A percentile compares a stretch with the other conserved stretches of the same genome.
Evolutionary conservation across 345 rosid genomes (phyloP).

Genomic region (Salix dunnii): DNA sequence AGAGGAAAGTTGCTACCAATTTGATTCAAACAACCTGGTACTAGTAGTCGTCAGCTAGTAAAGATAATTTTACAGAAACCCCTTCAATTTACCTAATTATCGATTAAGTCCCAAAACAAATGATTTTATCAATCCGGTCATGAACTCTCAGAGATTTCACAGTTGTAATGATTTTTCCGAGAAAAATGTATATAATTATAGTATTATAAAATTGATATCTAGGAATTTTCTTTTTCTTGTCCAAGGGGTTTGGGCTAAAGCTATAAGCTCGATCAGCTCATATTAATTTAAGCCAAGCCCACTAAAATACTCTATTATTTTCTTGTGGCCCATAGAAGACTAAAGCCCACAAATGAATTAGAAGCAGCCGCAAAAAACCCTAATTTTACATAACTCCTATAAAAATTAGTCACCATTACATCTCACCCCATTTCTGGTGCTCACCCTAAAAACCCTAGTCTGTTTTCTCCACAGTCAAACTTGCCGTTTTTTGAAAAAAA

Average conservation of each 20-base stretch:
- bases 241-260: neutral
- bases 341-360: neutral
- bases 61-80: too few relatives aligned
- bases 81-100: too few relatives aligned
- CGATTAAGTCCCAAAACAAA: too few relatives aligned
- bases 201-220: neutral
- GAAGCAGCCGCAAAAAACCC: neutral
- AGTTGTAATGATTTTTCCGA: neutral
- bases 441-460: neutral
- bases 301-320: neutral
- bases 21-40: too few relatives aligned
- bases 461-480: neutral
- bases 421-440: neutral
- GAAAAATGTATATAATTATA: too few relatives aligned
- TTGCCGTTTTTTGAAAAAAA: neutral
- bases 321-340: neutral
- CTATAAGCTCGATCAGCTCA: neutral
- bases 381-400: neutral
- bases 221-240: neutral
- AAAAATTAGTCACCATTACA: neutral
- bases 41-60: too few relatives aligned
- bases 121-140: too few relatives aligned
- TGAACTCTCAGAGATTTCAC: too few relatives aligned
- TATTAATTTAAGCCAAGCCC: neutral
- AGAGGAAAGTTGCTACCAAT: neutral